Evolutionary conservation across 1,284 basidiomycete species (phyloP), one percentile per base, ranked within the genome.

Genomic region (Abortiporus biennis): DNA sequence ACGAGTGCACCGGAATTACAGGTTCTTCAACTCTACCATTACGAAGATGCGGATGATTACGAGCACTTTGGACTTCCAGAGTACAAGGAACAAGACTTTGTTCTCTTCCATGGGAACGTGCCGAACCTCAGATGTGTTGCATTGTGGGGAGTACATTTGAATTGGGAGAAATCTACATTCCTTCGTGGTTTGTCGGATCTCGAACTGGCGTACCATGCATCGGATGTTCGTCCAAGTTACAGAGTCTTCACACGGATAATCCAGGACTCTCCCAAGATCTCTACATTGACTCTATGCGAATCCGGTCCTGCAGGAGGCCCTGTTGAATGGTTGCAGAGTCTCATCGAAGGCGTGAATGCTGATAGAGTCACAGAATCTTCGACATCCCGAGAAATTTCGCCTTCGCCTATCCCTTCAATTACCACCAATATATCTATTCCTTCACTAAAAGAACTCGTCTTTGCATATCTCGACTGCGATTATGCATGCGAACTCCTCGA

Each of bases 131-230:
- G 55, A n/a, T 51, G 57, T 5, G 55, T 74, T 16, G 59, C 63
- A 2, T 61, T 85, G 15, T 81, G 76, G 76, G 80, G 78, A 24
- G 75, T 83, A 2, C 80, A 82, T 44, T 53, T 84, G 20, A 69
- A 78, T 42, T 85, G 82, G 81, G 57, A 56, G 38, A 69, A 65
- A 8, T 50, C 62, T 6, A 15, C 35, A 4, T 20, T 32, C 24
- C 58, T 72, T 27, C 52, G 49, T 25, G 66, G 57, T 8, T 58
- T 85, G 19, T 54, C 50, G n/a, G 66, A 71, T 11, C 51, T 85
- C 15, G 71, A 78, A 48, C 58, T 85, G 27, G 69, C 74, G 0
- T 81, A 71, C 56, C 79, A 80, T 46, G 54, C 70, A 6, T 62
- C 68, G 27, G 73, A 80, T 47, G 76, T 76, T 13, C 71, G 78